Base-by-base conservation (phyloP, 2,329 filamentous ascomycete species). In the Sporothrix schenckii region DNA sequence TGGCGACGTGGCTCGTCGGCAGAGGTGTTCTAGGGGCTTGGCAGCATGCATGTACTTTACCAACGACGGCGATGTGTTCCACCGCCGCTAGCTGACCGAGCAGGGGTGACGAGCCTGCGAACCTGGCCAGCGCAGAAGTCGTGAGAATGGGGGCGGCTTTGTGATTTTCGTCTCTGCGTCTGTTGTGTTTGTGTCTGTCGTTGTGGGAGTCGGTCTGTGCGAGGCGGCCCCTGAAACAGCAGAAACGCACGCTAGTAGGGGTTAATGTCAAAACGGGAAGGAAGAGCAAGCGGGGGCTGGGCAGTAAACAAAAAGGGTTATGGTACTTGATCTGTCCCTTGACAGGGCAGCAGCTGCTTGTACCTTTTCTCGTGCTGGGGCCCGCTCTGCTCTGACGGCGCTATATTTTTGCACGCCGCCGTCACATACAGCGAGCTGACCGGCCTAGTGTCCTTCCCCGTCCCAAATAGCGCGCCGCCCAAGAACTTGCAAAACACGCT, bases 11-110 rank as follows among this genome's bases (percentile, higher is more conserved):
- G 66, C 54, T 47, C 53, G 39, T 34, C 53, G 66, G 53, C 39
- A 61, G 21, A 69, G 54, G 44, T 14, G 47, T 61, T 63, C 56
- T 69, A 63, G 54, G 30, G 68, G 54, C 68, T 69, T 69, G 68
- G 68, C 68, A 63, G 13, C 27, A 61, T 69, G 67, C 66, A 68
- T 41, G 66, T 58, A 49, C 66, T 68, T 60, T 68, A 68, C 53
- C 52, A 21, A 39, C 24, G 52, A 68, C 39, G 30, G 39, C 14
- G 34, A 56, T 24, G 63, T 41, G 47, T 53, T 53, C 49, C 27
- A 41, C 49, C 27, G n/a, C 50, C 24, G 50, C 61, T 5, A 50
- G 44, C 44, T 34, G 61, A 34, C 61, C 61, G 44, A 49, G 21
- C 44, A 65, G 61, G 44, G 60, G 44, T 65, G 41, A 41, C 27